phyloP scores from a whole-genome alignment of 441 rosid species.

The Erysimum pusillum region DNA sequence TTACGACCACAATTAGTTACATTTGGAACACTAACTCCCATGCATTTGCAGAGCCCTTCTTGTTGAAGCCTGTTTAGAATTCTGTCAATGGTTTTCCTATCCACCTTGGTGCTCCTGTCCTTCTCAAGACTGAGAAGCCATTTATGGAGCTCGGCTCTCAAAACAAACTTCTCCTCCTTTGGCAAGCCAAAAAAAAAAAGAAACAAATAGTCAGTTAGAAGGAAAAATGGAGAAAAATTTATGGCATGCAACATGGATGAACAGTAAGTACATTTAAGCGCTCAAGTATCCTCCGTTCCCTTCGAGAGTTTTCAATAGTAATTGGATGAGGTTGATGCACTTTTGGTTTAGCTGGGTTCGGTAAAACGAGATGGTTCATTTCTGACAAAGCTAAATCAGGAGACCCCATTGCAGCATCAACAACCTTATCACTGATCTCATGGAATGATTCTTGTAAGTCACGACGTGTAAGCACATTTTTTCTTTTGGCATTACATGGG shows the following conservation, averaged over 20 bases:
- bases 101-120: constrained; percentile 76
- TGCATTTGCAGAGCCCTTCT: constrained; percentile 82
- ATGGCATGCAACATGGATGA: not conserved
- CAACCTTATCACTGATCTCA: constrained; percentile 49
- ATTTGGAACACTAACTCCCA: constrained; percentile 71
- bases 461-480: constrained; percentile 47
- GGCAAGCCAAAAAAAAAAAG: constrained; percentile 48
- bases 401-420: constrained; percentile 54
- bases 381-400: constrained; percentile 52
- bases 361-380: constrained; percentile 43
- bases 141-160: constrained; percentile 82
- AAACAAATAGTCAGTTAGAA: constrained; percentile 36
- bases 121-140: constrained; percentile 91
- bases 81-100: constrained; percentile 86
- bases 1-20: constrained; percentile 80
- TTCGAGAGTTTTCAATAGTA: constrained; percentile 76
- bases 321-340: constrained; percentile 55
- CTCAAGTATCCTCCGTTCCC: constrained; percentile 91
- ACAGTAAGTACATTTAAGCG: constrained; percentile 68
- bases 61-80: constrained; percentile 83
- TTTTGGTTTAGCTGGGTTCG: constrained; percentile 52
- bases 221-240: not conserved
- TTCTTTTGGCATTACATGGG: constrained; percentile 49
- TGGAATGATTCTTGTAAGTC: constrained; percentile 53
- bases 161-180: constrained; percentile 82